Evolutionary conservation across 2,329 filamentous ascomycete genomes (phyloP).

Genomic region (Ophiostoma piceae): DNA sequence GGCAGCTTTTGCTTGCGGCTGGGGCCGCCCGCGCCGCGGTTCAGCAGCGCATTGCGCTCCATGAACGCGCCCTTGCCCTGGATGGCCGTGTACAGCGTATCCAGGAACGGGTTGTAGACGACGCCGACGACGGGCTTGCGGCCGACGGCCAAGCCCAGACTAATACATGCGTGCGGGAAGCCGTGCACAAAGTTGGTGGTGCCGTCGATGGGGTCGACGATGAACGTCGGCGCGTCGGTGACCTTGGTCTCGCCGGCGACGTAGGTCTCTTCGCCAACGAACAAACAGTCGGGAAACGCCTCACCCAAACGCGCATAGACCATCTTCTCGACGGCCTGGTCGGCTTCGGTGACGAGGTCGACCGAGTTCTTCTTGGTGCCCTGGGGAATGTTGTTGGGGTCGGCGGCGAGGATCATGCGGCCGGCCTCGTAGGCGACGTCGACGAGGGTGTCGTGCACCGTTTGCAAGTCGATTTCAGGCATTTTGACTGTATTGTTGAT

Average conservation of each 20-base stretch:
- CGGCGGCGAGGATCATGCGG: conserved; percentile 57
- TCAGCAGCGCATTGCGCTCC: conserved; percentile 42
- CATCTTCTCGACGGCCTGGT: conserved; percentile 60
- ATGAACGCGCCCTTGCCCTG: conserved; percentile 61
- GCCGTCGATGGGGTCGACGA: conserved; percentile 78
- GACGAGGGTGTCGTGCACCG: conserved; percentile 57
- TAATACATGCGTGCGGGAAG: conserved; percentile 70
- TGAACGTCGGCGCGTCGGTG: conserved; percentile 65
- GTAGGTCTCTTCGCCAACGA: conserved; percentile 76
- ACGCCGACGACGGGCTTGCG: conserved; percentile 62
- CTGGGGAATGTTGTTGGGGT: conserved; percentile 52
- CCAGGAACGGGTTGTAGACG: conserved; percentile 73
- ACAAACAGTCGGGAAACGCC: conserved; percentile 53
- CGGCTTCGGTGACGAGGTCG: conserved; percentile 64
- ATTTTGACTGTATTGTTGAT: not conserved
- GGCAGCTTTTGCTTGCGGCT: conserved; percentile 34
- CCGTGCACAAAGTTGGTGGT: conserved; percentile 77
- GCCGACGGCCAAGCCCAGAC: conserved; percentile 63
- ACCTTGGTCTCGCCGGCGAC: conserved; percentile 57
- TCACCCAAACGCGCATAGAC: conserved; percentile 49
- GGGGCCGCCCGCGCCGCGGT: conserved; percentile 30
- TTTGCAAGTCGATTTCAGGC: conserved; percentile 48
- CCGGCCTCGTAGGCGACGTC: conserved; percentile 59
- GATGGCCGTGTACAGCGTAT: conserved; percentile 63
- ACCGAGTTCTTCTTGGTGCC: conserved; percentile 63